Percentiles rank a stretch among this genome's conserved stretches.
Evolutionary conservation across 768 basidiomycete species (phyloP).

Genomic region (Termitomyces sp.): DNA sequence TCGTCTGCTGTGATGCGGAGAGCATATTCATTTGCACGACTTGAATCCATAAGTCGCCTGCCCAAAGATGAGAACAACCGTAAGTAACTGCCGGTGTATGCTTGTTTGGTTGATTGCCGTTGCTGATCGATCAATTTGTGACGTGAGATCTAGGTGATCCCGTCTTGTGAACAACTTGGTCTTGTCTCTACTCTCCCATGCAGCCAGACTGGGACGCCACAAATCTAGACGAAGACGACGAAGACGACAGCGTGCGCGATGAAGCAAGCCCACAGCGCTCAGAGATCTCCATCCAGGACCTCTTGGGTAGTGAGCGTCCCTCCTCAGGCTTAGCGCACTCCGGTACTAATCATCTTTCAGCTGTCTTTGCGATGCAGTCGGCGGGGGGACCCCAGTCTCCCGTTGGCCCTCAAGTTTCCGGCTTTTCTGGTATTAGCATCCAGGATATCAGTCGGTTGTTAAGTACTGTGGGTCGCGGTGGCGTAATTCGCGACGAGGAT

Average conservation of each 20-base stretch:
- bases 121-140: conserved; percentile 16
- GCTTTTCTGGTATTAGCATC: conserved; percentile 26
- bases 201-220: conserved; percentile 20
- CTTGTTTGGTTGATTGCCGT: conserved; percentile 9
- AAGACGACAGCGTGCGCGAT: not conserved
- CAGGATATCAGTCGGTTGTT: conserved; percentile 29
- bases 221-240: conserved; percentile 17
- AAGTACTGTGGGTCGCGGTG: conserved; percentile 6
- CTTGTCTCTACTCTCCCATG: conserved; percentile 13
- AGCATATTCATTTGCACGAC: conserved; percentile 21
- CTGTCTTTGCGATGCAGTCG: conserved; percentile 29
- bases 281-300: conserved; percentile 19
- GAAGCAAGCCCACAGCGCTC: not conserved
- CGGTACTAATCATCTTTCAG: conserved; percentile 14
- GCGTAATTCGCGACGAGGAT: conserved; percentile 4
- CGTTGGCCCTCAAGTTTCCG: conserved; percentile 11
- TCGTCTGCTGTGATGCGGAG: conserved; percentile 76
- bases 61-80: not conserved
- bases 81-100: not conserved
- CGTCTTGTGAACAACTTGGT: no score
- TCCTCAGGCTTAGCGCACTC: not conserved
- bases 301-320: conserved; percentile 22
- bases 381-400: conserved; percentile 15
- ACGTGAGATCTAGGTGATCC: conserved; percentile 10
- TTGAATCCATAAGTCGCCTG: conserved; percentile 2